A percentile compares a stretch with the other conserved stretches of the same genome.
Conservation (phyloP, 2,329 filamentous ascomycete genomes). For the Claviceps digitariae region DNA sequence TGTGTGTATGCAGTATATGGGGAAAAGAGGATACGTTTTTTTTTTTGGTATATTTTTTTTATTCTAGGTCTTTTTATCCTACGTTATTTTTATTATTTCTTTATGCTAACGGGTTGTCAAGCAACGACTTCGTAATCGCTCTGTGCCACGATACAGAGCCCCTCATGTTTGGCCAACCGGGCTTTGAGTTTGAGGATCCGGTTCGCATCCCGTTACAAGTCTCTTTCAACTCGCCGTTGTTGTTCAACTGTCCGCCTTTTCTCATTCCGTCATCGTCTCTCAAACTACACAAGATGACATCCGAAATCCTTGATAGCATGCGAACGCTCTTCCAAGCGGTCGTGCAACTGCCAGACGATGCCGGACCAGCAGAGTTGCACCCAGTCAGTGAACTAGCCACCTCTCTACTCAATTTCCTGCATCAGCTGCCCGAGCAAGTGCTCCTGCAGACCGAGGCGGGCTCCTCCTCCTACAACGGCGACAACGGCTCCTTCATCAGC, state of each 20-base stretch:
- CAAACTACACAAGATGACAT: constrained; percentile 31
- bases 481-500: background rate
- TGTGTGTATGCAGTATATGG: too few species aligned
- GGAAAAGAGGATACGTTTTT: too few species aligned
- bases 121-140: constrained; percentile 33
- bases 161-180: constrained; percentile 24
- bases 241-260: constrained; percentile 29
- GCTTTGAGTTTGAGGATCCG: constrained; percentile 28
- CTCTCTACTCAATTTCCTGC: constrained; percentile 27
- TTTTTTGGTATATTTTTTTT: background rate
- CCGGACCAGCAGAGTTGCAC: constrained; percentile 23
- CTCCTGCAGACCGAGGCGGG: constrained; percentile 6
- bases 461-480: background rate
- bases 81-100: background rate
- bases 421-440: constrained; percentile 17
- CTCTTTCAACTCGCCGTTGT: constrained; percentile 33
- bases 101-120: constrained; percentile 13
- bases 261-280: constrained; percentile 25
- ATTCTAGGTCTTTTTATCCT: too few species aligned
- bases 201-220: constrained; percentile 26
- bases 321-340: constrained; percentile 32
- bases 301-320: constrained; percentile 38
- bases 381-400: constrained; percentile 25
- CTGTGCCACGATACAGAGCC: constrained; percentile 32
- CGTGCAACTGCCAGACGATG: constrained; percentile 21